Conservation (phyloP, 495 filamentous ascomycete species). For the Hypoxylon crocopeplum region DNA sequence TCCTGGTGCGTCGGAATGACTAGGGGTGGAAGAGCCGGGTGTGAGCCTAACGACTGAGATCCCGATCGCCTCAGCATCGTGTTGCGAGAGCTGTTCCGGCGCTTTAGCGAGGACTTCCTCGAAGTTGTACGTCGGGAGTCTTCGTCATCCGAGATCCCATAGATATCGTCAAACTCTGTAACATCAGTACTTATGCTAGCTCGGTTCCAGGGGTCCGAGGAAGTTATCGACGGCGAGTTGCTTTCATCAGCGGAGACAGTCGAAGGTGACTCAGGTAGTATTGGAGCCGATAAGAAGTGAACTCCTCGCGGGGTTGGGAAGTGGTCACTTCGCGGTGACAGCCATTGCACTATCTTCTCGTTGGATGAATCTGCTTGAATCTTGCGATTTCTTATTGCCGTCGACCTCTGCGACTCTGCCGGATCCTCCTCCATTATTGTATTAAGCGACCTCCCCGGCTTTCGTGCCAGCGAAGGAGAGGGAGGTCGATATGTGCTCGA, state of each 20-base stretch:
- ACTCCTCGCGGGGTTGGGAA: slow-evolving; percentile 67
- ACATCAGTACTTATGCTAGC: slow-evolving; percentile 61
- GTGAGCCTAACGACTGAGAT: slow-evolving; percentile 38
- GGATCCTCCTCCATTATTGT: slow-evolving; percentile 80
- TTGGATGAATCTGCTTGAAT: slow-evolving; percentile 51
- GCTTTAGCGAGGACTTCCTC: slow-evolving; percentile 41
- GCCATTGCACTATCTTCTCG: slow-evolving; percentile 59
- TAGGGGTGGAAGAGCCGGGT: slow-evolving; percentile 67
- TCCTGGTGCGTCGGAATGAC: slow-evolving; percentile 65
- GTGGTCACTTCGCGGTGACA: slow-evolving; percentile 65
- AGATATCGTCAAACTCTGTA: slow-evolving; percentile 82
- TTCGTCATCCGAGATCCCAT: slow-evolving; percentile 79
- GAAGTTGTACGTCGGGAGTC: slow-evolving; percentile 37
- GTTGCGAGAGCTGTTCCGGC: slow-evolving; percentile 43
- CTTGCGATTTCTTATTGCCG: slow-evolving; percentile 37
- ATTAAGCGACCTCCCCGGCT: slow-evolving; percentile 76
- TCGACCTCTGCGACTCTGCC: slow-evolving; percentile 39
- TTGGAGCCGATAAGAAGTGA: slow-evolving; percentile 63
- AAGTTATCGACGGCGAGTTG: slow-evolving; percentile 56
- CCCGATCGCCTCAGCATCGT: slow-evolving; percentile 39
- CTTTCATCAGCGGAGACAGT: slow-evolving; percentile 53
- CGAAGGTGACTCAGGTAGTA: slow-evolving; percentile 56
- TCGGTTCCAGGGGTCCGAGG: slow-evolving; percentile 60
- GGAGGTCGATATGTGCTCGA: slow-evolving; percentile 66
- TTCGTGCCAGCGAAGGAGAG: slow-evolving; percentile 69